Conservation (phyloP, 768 basidiomycete species). For the Hemileccinum impolitum region DNA sequence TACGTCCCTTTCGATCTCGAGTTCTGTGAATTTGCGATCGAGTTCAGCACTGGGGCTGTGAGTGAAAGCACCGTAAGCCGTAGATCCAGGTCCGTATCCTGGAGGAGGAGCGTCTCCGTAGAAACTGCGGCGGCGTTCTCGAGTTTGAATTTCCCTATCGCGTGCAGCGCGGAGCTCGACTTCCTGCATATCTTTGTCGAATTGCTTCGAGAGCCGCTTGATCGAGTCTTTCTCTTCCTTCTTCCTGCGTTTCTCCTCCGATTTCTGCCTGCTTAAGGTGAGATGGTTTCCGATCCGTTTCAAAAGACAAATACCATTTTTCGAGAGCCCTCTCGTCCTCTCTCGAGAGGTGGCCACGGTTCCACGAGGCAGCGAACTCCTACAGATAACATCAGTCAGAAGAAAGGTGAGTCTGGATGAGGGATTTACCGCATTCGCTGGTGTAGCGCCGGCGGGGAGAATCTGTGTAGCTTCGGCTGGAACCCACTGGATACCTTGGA, state of each 20-base stretch:
- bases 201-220: conserved; percentile 37
- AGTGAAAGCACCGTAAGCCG: conserved; percentile 20
- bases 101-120: conserved; percentile 34
- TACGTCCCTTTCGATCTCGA: conserved; percentile 32
- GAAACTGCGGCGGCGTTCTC: conserved; percentile 56
- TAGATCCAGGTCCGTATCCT: conserved; percentile 26
- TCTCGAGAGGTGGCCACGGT: conserved; percentile 38
- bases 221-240: conserved; percentile 45
- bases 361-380: conserved; percentile 62
- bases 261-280: conserved; percentile 39
- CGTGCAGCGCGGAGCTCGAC: conserved; percentile 55
- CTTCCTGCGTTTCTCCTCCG: conserved; percentile 51
- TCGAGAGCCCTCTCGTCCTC: conserved; percentile 41
- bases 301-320: conserved; percentile 39
- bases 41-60: conserved; percentile 33
- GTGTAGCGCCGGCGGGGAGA: conserved; percentile 56
- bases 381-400: conserved; percentile 21
- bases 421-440: conserved; percentile 50
- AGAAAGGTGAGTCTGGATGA: conserved; percentile 5
- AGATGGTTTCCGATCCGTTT: conserved; percentile 5
- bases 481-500: conserved; percentile 62
- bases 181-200: conserved; percentile 46
- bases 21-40: conserved; percentile 37
- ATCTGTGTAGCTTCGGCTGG: conserved; percentile 67
- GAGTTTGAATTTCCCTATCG: conserved; percentile 49